Base-by-base conservation (phyloP, 1,139 yeast genomes). In the Hansenula lynferdii region DNA sequence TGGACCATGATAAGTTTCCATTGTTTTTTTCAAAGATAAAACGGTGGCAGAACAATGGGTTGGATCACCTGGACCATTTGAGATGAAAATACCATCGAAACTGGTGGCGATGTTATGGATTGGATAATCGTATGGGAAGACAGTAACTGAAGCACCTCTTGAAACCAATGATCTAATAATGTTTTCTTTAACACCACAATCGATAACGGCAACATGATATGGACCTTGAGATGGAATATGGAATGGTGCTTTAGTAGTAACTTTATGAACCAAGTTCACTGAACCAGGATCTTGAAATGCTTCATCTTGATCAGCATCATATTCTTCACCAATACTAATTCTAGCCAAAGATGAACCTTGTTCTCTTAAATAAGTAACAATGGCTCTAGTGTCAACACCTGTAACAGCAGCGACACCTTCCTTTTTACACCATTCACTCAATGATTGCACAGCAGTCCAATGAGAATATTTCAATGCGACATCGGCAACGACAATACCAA, bases 21-120 rank as follows among this genome's bases (percentile, higher is more conserved):
- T 81, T 42, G 94, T 77, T 58, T 77, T 70, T 57, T 73, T 77
- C 62, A 92, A 74, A 65, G 82, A 79, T 52, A 74, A 75, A 35
- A 86, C 87, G 14, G 98, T 92, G 33, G 77, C 60, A 31, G 84
- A 64, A 69, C 97, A 90, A 65, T 86, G 95, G 40, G 95, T 85
- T 59, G 98, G 98, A 66, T 92, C 97, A 57, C 98, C 98, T 35
- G 98, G 98, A 38, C 98, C 98, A 61, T 92, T 92, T 37, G 97
- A 86, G 51, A 92, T 80, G 68, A 92, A 92, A 40, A 92, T 67
- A 55, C 97, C 98, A 59, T 92, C 98, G 58, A 89, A 92, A 63
- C 85, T 85, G 62, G 78, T 78, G 42, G 96, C 97, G 51, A 90
- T 80, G 59, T 86, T 84, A 59, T 90, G 90, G 51, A 92, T 77